Conservation (phyloP, 306 rosid genomes). For the Delonix regia region DNA sequence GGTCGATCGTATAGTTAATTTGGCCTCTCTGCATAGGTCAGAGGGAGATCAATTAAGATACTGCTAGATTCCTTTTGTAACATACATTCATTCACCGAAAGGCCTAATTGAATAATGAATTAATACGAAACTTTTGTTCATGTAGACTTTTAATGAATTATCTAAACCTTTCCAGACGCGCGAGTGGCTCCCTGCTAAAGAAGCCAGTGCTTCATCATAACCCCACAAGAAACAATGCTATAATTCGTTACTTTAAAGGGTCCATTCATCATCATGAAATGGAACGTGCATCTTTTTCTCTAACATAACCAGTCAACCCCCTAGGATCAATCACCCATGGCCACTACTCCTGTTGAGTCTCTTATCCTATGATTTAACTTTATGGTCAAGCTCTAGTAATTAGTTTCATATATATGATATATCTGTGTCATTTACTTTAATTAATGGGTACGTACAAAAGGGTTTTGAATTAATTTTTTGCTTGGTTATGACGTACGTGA, state of each 20-base stretch:
- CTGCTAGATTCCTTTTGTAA: not conserved
- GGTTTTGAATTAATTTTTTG: not conserved
- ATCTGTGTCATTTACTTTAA: conserved; percentile 27
- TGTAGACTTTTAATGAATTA: too few relatives aligned
- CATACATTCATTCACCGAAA: not conserved
- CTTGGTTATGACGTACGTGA: conserved; percentile 28
- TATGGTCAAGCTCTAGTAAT: conserved; percentile 4
- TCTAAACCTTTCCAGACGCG: too few relatives aligned
- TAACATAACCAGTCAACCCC: conserved; percentile 38
- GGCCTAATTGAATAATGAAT: not conserved
- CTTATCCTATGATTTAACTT: conserved; percentile 4
- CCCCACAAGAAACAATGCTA: conserved; percentile 31
- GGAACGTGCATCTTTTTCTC: not conserved
- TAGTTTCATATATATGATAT: conserved; percentile 7
- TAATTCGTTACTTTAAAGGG: conserved; percentile 26
- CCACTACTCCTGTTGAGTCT: not conserved
- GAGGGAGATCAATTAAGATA: not conserved
- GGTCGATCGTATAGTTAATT: not conserved
- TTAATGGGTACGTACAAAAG: not conserved
- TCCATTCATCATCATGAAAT: conserved; percentile 38
- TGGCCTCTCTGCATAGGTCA: not conserved
- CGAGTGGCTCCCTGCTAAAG: too few relatives aligned
- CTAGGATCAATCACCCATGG: conserved; percentile 33
- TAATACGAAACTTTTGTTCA: too few relatives aligned
- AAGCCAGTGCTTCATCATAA: not conserved